Evolutionary conservation across 257 asterid genomes (phyloP).

Genomic region (Salvia splendens): DNA sequence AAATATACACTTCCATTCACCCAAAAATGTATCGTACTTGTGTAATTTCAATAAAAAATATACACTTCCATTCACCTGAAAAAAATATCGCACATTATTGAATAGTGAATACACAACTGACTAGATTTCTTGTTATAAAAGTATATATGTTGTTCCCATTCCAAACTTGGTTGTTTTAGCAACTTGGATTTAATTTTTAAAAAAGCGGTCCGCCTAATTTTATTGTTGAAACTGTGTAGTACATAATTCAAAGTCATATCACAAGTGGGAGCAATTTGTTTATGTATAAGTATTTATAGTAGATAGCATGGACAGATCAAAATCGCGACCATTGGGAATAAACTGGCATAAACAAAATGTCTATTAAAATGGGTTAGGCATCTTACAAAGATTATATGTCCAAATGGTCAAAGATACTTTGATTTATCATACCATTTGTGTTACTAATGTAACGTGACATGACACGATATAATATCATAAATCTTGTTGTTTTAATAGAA

Average conservation of each 20-base stretch:
- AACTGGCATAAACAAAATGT: neutral
- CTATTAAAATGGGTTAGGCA: neutral
- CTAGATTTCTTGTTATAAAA: neutral
- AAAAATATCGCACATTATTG: neutral
- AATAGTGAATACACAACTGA: neutral
- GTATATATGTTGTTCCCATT: neutral
- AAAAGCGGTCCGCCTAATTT: neutral
- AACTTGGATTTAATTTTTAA: neutral
- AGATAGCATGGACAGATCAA: slow-evolving; percentile 15
- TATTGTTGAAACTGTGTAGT: slow-evolving; percentile 7
- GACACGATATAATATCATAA: too few relatives aligned
- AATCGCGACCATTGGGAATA: slow-evolving; percentile 7
- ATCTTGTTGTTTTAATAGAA: too few relatives aligned
- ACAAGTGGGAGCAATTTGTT: slow-evolving; percentile 10
- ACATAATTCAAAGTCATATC: neutral
- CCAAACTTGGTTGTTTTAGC: neutral
- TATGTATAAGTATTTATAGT: neutral
- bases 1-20: too few relatives aligned
- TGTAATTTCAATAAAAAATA: too few relatives aligned
- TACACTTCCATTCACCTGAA: too few relatives aligned
- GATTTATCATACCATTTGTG: neutral
- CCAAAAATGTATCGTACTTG: too few relatives aligned
- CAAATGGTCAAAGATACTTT: neutral
- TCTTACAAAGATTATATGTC: neutral
- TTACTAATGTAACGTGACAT: neutral